These are phyloP conservation scores for Cryptosporidium baileyi DNA, from an alignment of 169 alveolate genomes.

Conservation along the genomic window DNA sequence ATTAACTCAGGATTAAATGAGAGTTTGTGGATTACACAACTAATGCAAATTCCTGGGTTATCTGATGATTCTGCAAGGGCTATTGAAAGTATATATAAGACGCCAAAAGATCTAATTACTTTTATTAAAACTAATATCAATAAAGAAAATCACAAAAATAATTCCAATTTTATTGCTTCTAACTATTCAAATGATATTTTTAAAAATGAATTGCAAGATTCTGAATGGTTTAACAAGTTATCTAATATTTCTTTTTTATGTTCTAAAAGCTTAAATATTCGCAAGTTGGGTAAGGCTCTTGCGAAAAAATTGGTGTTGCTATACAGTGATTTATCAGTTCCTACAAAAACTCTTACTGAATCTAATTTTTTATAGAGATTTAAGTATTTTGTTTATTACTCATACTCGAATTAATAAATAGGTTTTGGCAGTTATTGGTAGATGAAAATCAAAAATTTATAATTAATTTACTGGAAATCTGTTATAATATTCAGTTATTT, in stretches of 20 bases:
- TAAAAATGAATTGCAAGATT: not conserved
- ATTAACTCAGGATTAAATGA: constrained; percentile 2
- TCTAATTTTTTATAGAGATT: not conserved
- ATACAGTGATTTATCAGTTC: constrained; percentile 1
- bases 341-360: constrained; percentile 21
- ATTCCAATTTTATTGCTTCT: too few species aligned
- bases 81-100: not conserved
- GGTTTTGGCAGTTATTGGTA: too few species aligned
- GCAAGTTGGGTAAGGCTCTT: constrained; percentile 46
- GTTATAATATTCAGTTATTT: too few species aligned
- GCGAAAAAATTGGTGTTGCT: constrained; percentile 31
- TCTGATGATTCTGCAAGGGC: constrained; percentile 68
- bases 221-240: constrained; percentile 6
- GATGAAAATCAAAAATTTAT: too few species aligned
- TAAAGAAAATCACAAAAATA: not conserved
- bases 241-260: constrained; percentile 37
- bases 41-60: constrained; percentile 60
- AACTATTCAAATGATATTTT: not conserved
- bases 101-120: constrained; percentile 25
- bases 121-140: constrained; percentile 3
- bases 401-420: too few species aligned
- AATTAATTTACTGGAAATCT: too few species aligned
- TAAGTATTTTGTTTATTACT: too few species aligned
- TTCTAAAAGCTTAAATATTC: constrained; percentile 7
- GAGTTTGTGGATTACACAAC: constrained; percentile 51